A percentile compares a stretch with the other conserved stretches of the same genome.
Conservation (phyloP, 2,329 filamentous ascomycete species). For the Tolypocladium amazonense region DNA sequence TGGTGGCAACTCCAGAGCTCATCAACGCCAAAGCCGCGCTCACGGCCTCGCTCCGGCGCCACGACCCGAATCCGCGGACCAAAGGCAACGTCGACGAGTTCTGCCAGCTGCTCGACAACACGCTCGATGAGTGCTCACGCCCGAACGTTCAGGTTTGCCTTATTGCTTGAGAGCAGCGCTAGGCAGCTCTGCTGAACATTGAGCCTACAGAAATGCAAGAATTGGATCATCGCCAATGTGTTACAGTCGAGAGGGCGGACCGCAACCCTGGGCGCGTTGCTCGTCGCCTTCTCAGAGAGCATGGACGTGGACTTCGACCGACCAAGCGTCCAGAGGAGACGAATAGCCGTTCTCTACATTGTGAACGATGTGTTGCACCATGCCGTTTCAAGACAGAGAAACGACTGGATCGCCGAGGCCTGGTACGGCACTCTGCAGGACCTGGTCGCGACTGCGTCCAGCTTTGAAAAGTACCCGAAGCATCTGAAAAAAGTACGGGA, state of each 20-base stretch:
- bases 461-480: conserved; percentile 51
- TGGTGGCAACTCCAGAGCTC: conserved; percentile 59
- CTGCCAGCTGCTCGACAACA: conserved; percentile 53
- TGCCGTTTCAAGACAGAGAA: conserved; percentile 40
- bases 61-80: conserved; percentile 59
- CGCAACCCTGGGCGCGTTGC: conserved; percentile 62
- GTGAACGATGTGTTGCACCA: conserved; percentile 72
- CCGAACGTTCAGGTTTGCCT: conserved; percentile 81
- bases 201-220: conserved; percentile 64
- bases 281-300: conserved; percentile 53
- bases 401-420: conserved; percentile 41
- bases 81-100: conserved; percentile 62
- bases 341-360: conserved; percentile 68
- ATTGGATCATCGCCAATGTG: conserved; percentile 69
- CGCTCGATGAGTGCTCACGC: conserved; percentile 61
- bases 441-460: conserved; percentile 49
- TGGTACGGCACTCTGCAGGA: conserved; percentile 49
- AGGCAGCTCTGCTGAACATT: conserved; percentile 10
- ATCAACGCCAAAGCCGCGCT: conserved; percentile 74
- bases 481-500: conserved; percentile 53
- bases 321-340: conserved; percentile 54
- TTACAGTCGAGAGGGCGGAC: conserved; percentile 56
- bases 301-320: conserved; percentile 17
- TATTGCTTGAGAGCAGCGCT: conserved; percentile 13
- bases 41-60: conserved; percentile 60